Base-by-base conservation (phyloP, 306 rosid genomes). In the Datisca glomerata region DNA sequence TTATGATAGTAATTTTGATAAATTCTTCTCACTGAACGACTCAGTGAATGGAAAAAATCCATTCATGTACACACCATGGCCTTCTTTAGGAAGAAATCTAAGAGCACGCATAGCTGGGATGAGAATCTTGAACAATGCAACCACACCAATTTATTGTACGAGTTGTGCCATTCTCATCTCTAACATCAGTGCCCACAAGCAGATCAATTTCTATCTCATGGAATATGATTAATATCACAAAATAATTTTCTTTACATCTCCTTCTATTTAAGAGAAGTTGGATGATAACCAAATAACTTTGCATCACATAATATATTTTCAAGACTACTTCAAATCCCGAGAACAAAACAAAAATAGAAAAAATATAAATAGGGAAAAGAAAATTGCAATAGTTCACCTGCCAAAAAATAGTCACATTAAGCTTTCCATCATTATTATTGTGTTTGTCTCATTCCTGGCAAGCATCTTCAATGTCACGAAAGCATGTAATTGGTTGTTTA, bases 61-160 rank as follows among this genome's bases (percentile, higher is more conserved):
- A 87, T 95, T 72, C 55, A 89, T 89, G 56, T 89, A 89, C 20
- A 89, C 97, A 33, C 97, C 97, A 32, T 89, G 95, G 33, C 97
- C 93, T 77, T 87, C 94, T 67, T 83, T 86, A 4, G 97, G 97
- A 74, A 89, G 97, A 72, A 77, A 89, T 65, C 97, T 95, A 57
- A 89, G 93, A 58, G 95, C 93, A 38, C 97, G 97, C 7, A 89
- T 95, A 12, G 97, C 93, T 7, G 89, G n/a, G 76, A 64, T 89
- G 95, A 56, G 97, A 86, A 72, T 83, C 93, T 55, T 89, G 97
- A 71, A 89, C 77, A 46, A 89, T 63, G 66, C 86, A 83, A 18
- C 97, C 97, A 61, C 95, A 83, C 97, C 97, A 89, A 64, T 79
- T 83, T 49, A 89, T 54, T 50, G 60, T 66, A 20, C 75, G 93